Base-by-base conservation (phyloP, 2,329 filamentous ascomycete species). In the Scleromitrula shiraiana region DNA sequence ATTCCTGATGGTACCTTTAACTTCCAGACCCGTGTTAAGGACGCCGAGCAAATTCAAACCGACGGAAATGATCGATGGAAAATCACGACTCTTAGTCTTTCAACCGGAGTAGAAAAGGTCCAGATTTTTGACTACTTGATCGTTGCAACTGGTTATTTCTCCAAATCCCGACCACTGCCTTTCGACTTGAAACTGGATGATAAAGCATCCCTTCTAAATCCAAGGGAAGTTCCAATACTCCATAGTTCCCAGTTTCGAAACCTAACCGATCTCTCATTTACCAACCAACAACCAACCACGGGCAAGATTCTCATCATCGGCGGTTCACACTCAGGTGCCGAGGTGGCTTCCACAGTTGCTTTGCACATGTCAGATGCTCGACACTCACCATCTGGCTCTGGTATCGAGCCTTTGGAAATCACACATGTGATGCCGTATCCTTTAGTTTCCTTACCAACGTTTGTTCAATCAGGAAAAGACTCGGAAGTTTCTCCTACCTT, bases 281-380 rank as follows among this genome's bases (percentile, higher is more conserved):
- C 35, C 5, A 12, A 32, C 9, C 7, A 30, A 7, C 35, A 39
- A 5, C 4, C 24, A 12, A 15, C 29, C 6, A n/a, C 10, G 19
- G 40, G 46, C 5, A 49, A 43, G 26, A 32, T 49, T n/a, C 22
- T 51, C 9, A 10, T 51, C 7, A 20, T 49, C 2, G 50, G 50
- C 2, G 50, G 50, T 23, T 44, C 46, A 4, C 46, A 51, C 26
- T 51, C 50, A 4, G 46, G 46, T 14, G 46, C 35, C 4, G 46
- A 51, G 27, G 41, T 50, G 2, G 46, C 50, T 2, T 37, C 46
- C 20, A 20, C 37, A 14, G 36, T 51, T 14, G 46, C 50, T 12
- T 40, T 71, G 66, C 32, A 71, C 52, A 53, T 70, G 68, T 2
- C 69, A 66, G 17, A 59, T 57, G 2, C 66, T 56, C 5, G 58